Percentiles rank a stretch among this genome's conserved stretches.
Evolutionary conservation across 805 yeast species (phyloP).

Genomic region (Sugiyamaella valdiviana): DNA sequence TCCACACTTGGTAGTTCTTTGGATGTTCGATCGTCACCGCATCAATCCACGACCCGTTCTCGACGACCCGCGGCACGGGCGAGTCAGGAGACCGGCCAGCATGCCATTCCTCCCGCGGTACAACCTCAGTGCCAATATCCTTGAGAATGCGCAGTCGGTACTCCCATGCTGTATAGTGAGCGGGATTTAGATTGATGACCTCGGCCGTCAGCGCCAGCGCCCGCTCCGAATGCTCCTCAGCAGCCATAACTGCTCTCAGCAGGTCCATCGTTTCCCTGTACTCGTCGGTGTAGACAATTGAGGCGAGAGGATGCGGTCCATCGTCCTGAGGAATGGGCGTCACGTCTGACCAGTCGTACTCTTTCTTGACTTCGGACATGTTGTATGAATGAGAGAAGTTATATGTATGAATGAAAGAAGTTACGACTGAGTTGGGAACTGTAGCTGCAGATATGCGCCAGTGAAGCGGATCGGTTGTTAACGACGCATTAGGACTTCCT

Average conservation of each 20-base stretch:
- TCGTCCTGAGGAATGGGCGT: conserved; percentile 28
- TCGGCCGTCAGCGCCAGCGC: conserved; percentile 60
- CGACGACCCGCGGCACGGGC: conserved; percentile 20
- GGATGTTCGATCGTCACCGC: conserved; percentile 65
- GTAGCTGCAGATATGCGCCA: neutral
- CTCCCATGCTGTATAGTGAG: conserved; percentile 87
- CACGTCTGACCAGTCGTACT: conserved; percentile 31
- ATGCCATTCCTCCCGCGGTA: conserved; percentile 19
- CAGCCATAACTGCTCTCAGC: conserved; percentile 51
- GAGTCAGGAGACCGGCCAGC: conserved; percentile 5
- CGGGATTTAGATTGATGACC: conserved; percentile 67
- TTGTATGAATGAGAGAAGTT: neutral
- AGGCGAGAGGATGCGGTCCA: conserved; percentile 30
- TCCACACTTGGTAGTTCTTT: conserved; percentile 97
- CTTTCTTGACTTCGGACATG: neutral
- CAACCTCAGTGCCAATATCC: conserved; percentile 30
- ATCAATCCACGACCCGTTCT: conserved; percentile 77
- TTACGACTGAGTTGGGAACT: neutral
- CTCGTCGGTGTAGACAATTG: conserved; percentile 58
- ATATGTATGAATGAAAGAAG: too few relatives aligned
- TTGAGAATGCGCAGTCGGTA: conserved; percentile 31
- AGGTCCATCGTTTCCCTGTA: conserved; percentile 57
- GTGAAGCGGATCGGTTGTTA: neutral
- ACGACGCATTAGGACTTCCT: neutral
- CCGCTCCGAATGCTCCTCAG: conserved; percentile 60